These are phyloP conservation scores for Gracilaria gracilis DNA, from an alignment of 23 red algal genomes.

Conservation along the genomic window DNA sequence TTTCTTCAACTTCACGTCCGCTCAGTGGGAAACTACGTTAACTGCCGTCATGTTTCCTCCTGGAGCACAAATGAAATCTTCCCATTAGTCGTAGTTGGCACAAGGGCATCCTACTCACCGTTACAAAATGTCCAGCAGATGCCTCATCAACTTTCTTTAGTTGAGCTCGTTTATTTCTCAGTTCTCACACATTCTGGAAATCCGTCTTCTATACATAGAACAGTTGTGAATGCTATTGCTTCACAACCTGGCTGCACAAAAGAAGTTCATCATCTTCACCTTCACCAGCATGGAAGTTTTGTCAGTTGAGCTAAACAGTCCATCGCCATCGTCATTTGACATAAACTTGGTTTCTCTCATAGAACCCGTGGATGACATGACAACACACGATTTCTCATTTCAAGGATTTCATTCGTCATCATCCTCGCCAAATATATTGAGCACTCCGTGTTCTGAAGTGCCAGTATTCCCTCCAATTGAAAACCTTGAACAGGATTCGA, in stretches of 20 bases:
- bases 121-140: not conserved
- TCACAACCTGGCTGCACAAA: not conserved
- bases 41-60: not conserved
- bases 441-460: not conserved
- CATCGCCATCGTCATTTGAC: not conserved
- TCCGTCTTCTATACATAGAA: not conserved
- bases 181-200: not conserved
- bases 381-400: not conserved
- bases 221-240: not conserved
- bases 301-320: not conserved
- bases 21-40: not conserved
- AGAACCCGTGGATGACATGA: not conserved
- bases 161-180: not conserved
- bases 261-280: not conserved
- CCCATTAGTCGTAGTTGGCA: not conserved
- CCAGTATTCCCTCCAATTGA: not conserved
- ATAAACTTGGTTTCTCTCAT: not conserved
- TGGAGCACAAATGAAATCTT: not conserved
- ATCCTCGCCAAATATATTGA: not conserved
- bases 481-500: not conserved
- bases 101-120: not conserved
- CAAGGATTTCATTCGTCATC: not conserved
- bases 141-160: not conserved
- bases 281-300: not conserved
- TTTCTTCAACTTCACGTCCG: constrained; percentile 4